phyloP scores from a whole-genome alignment of 805 yeast species.

The Kodamaea leandrae region DNA sequence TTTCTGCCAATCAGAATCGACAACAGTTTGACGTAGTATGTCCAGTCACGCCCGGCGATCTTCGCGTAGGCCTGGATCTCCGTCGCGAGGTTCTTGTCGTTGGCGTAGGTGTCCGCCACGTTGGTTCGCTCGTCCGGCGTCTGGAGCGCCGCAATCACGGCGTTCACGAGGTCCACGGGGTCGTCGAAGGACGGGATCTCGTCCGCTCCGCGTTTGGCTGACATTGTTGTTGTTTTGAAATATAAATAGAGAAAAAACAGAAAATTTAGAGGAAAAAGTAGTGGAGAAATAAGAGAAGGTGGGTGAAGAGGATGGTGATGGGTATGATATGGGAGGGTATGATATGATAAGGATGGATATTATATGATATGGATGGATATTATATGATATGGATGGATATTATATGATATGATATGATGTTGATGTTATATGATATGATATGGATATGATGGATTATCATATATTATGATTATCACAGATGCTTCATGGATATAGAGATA shows the following conservation, averaged over 20 bases:
- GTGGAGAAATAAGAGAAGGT: too few relatives aligned
- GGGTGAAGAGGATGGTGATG: too few relatives aligned
- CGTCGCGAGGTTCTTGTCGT: constrained; percentile 62
- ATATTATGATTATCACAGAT: too few relatives aligned
- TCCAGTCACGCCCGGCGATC: constrained; percentile 91
- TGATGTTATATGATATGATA: background rate
- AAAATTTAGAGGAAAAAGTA: too few relatives aligned
- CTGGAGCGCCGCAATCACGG: constrained; percentile 66
- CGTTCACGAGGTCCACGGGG: constrained; percentile 64
- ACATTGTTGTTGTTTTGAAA: background rate
- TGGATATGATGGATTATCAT: background rate
- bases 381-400: background rate
- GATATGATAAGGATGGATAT: background rate
- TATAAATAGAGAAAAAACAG: background rate
- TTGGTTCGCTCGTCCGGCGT: constrained; percentile 72
- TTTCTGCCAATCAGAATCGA: constrained; percentile 83
- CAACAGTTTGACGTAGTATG: constrained; percentile 82
- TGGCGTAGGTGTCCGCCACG: constrained; percentile 71
- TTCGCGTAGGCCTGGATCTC: constrained; percentile 99
- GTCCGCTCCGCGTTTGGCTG: constrained; percentile 14
- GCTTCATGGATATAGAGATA: too few relatives aligned
- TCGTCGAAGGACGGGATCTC: constrained; percentile 50
- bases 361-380: background rate
- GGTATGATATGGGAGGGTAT: too few relatives aligned
- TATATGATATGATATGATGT: background rate